These are phyloP conservation scores for Trichoderma gamsii DNA, from an alignment of 495 filamentous ascomycete genomes.

Conservation along the genomic window DNA sequence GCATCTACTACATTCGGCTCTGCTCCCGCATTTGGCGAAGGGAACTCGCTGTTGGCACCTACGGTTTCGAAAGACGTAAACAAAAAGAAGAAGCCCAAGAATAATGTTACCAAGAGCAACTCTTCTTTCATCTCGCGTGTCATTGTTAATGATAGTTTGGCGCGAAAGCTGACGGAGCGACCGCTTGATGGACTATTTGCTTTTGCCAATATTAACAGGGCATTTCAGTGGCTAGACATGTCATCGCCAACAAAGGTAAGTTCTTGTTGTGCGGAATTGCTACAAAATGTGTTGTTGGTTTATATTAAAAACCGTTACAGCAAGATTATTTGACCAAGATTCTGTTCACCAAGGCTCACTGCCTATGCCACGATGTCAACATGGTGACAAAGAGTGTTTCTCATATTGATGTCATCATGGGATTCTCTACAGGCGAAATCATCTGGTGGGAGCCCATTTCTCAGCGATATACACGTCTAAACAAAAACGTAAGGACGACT, in stretches of 20 bases:
- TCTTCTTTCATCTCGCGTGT: slow-evolving; percentile 94
- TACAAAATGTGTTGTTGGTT: background rate
- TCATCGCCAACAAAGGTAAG: slow-evolving; percentile 51
- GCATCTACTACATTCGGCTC: slow-evolving; percentile 29
- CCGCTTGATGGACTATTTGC: slow-evolving; percentile 73
- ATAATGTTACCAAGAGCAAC: slow-evolving; percentile 95
- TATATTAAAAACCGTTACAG: slow-evolving; percentile 27
- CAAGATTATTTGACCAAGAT: slow-evolving; percentile 90
- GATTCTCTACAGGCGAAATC: slow-evolving; percentile 91
- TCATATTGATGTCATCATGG: slow-evolving; percentile 89
- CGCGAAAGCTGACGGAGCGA: slow-evolving; percentile 72
- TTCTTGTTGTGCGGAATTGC: background rate
- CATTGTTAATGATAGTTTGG: slow-evolving; percentile 77
- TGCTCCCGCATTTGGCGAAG: slow-evolving; percentile 78
- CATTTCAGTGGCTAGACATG: slow-evolving; percentile 67
- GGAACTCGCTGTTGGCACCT: slow-evolving; percentile 62
- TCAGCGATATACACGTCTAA: slow-evolving; percentile 90
- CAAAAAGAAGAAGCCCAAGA: slow-evolving; percentile 88
- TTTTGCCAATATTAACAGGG: slow-evolving; percentile 91
- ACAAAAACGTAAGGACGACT: slow-evolving; percentile 68
- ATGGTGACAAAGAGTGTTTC: slow-evolving; percentile 65
- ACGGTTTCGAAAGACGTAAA: slow-evolving; percentile 62
- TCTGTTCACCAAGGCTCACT: slow-evolving; percentile 91
- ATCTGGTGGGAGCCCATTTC: slow-evolving; percentile 99
- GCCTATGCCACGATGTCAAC: slow-evolving; percentile 92